Percentiles rank a stretch among this genome's conserved stretches.
Conservation (phyloP, 2,329 filamentous ascomycete species). For the Aspergillus nomiae region DNA sequence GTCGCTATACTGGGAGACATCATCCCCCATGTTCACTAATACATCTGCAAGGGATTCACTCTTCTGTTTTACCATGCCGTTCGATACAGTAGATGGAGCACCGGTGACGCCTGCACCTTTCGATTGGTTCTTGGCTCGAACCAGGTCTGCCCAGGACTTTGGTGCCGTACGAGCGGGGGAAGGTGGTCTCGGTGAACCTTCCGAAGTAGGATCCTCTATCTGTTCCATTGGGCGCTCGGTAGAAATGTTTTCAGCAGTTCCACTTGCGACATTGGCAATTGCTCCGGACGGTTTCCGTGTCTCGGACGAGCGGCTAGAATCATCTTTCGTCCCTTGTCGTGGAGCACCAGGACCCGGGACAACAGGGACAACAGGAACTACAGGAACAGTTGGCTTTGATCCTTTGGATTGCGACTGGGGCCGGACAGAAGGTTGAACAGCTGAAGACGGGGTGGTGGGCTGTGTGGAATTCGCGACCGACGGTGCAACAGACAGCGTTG, state of each 20-base stretch:
- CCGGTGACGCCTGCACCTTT: constrained; percentile 31
- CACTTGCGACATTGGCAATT: constrained; percentile 10
- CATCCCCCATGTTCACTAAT: constrained; percentile 71
- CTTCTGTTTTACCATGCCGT: constrained; percentile 51
- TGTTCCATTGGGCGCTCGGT: constrained; percentile 11
- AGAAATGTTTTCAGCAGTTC: constrained; percentile 6
- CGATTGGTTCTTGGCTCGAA: constrained; percentile 54
- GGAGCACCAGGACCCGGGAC: constrained; percentile 40
- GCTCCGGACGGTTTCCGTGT: constrained; percentile 33
- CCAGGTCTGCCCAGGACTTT: constrained; percentile 70
- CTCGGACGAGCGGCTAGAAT: constrained; percentile 34
- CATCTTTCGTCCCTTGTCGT: constrained; percentile 40
- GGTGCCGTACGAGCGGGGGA: constrained; percentile 51
- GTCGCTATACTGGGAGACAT: constrained; percentile 55
- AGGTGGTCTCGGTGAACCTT: constrained; percentile 41
- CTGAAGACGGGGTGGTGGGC: constrained; percentile 59
- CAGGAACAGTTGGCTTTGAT: constrained; percentile 39
- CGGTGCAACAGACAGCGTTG: constrained; percentile 59
- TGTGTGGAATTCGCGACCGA: constrained; percentile 59
- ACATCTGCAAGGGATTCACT: constrained; percentile 72
- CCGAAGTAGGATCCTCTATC: constrained; percentile 13
- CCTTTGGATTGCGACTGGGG: constrained; percentile 36
- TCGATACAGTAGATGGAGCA: constrained; percentile 31
- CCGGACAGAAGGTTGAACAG: constrained; percentile 37
- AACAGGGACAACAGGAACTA: constrained; percentile 55